phyloP scores from a whole-genome alignment of 2,329 filamentous ascomycete genomes.

The Neobulgaria alba region DNA sequence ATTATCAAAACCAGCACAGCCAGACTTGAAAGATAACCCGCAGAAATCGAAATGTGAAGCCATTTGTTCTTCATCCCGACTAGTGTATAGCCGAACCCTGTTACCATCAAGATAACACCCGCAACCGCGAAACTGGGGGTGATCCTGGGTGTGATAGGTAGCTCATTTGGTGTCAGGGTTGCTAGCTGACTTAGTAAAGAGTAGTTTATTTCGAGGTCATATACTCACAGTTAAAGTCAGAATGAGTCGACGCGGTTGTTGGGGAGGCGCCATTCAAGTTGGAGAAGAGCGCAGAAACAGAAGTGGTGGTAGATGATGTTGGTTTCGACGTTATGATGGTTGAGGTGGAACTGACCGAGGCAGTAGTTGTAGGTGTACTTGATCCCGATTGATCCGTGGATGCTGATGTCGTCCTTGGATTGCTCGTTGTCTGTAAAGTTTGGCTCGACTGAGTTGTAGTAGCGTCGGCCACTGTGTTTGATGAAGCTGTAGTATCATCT shows the following conservation, averaged over 20 bases:
- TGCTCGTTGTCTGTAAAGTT: constrained; percentile 7
- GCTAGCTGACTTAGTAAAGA: constrained; percentile 18
- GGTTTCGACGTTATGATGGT: constrained; percentile 5
- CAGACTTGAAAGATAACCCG: constrained; percentile 63
- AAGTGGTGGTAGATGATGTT: constrained; percentile 3
- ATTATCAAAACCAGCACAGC: constrained; percentile 75
- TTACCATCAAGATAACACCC: constrained; percentile 65
- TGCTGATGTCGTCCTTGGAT: constrained; percentile 7
- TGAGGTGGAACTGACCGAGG: constrained; percentile 9
- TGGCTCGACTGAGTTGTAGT: constrained; percentile 7
- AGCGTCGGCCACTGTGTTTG: constrained; percentile 11
- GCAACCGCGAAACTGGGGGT: constrained; percentile 76
- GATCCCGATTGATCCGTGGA: constrained; percentile 7
- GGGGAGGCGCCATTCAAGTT: constrained; percentile 13
- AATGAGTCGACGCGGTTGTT: constrained; percentile 11
- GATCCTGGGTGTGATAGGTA: constrained; percentile 66
- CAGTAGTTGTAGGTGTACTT: constrained; percentile 6
- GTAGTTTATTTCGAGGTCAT: neutral
- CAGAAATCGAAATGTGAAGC: constrained; percentile 74
- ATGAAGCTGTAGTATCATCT: constrained; percentile 20
- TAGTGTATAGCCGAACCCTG: constrained; percentile 62
- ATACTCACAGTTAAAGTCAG: constrained; percentile 20
- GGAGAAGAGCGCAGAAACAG: constrained; percentile 11
- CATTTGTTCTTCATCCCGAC: constrained; percentile 76
- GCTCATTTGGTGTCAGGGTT: constrained; percentile 33